Evolutionary conservation across 2,329 filamentous ascomycete genomes (phyloP).

Genomic region (Aspergillus amoenus): DNA sequence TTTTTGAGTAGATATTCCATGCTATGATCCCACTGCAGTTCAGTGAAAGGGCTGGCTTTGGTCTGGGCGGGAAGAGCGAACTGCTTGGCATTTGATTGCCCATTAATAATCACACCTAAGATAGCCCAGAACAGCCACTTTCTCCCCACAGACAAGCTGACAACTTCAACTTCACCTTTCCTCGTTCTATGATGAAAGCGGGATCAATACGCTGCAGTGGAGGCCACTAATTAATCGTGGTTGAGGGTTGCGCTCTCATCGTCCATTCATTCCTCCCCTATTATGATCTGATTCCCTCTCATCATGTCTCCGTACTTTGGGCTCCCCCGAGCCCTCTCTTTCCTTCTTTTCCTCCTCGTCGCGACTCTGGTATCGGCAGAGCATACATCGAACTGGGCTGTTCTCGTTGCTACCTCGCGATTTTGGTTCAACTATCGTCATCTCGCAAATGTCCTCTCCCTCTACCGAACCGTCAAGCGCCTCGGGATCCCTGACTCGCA

Average conservation of each 20-base stretch:
- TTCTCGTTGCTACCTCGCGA: constrained; percentile 95
- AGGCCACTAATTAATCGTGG: background rate
- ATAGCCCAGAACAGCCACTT: constrained; percentile 3
- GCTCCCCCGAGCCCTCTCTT: constrained; percentile 25
- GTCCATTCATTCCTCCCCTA: constrained; percentile 4
- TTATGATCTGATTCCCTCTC: constrained; percentile 20
- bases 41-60: background rate
- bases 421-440: constrained; percentile 99
- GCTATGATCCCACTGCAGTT: too few relatives aligned
- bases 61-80: background rate
- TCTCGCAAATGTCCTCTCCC: constrained; percentile 92
- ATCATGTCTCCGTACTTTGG: constrained; percentile 28
- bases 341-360: constrained; percentile 23
- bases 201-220: background rate
- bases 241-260: background rate
- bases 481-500: constrained; percentile 97
- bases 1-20: too few relatives aligned
- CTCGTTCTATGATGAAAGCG: constrained; percentile 3
- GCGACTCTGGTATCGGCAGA: constrained; percentile 27
- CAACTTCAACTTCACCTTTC: background rate
- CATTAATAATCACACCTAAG: constrained; percentile 8
- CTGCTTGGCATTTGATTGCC: background rate
- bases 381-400: constrained; percentile 98
- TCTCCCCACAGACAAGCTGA: background rate
- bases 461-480: constrained; percentile 97